These are phyloP conservation scores for Fraxinus angustifolia DNA, from an alignment of 305 asterid genomes.

Conservation along the genomic window DNA sequence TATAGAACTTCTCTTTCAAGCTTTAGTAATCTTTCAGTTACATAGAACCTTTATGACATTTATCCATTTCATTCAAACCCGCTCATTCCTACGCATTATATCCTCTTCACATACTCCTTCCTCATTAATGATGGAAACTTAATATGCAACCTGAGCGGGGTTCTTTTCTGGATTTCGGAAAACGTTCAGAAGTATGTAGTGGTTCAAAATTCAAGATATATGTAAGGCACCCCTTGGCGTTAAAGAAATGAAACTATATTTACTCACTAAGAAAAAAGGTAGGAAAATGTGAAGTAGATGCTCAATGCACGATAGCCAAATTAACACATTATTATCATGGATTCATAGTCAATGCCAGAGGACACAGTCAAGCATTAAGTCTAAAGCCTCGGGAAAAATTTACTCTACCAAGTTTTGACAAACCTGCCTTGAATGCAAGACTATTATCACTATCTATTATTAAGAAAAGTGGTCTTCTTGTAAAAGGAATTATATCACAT, in stretches of 20 bases:
- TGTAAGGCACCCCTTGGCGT: background rate
- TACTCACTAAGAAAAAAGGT: background rate
- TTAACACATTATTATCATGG: constrained; percentile 18
- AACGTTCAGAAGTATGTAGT: background rate
- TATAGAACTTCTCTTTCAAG: background rate
- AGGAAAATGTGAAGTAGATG: background rate
- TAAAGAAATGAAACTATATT: background rate
- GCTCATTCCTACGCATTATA: background rate
- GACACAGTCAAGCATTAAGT: constrained; percentile 11
- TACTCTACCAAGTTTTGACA: constrained; percentile 68
- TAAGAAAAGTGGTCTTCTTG: constrained; percentile 85
- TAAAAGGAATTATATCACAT: constrained; percentile 88
- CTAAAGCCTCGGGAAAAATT: constrained; percentile 22
- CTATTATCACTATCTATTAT: constrained; percentile 90
- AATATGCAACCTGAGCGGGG: background rate
- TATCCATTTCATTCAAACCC: background rate
- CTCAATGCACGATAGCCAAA: background rate
- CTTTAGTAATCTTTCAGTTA: background rate
- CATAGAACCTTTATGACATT: background rate
- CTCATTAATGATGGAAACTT: background rate
- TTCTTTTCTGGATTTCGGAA: background rate
- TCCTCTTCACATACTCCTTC: background rate
- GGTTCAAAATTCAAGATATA: background rate
- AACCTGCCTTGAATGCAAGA: constrained; percentile 99
- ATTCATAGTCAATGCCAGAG: constrained; percentile 18